A percentile compares a stretch with the other conserved stretches of the same genome.
Conservation (phyloP, 305 asterid genomes). For the Plantago lanceolata region DNA sequence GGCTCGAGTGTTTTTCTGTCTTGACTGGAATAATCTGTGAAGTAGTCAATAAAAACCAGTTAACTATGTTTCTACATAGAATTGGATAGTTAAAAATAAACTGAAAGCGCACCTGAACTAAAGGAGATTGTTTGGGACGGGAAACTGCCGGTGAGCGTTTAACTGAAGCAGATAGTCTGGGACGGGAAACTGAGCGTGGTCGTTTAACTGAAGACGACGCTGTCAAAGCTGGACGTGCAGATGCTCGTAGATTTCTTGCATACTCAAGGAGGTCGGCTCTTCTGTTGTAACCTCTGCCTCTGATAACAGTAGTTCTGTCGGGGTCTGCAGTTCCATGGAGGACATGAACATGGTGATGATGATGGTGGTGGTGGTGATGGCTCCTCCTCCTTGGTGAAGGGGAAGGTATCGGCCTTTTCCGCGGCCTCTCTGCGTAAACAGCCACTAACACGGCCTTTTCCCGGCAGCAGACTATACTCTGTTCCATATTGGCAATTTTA, state of each 20-base stretch:
- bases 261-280: constrained; percentile 53
- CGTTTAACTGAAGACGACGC: constrained; percentile 13
- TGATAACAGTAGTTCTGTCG: constrained; percentile 1
- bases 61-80: too few relatives aligned
- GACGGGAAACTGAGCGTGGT: neutral
- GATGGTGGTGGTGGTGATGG: constrained; percentile 25
- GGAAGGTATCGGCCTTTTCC: constrained; percentile 17
- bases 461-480: constrained; percentile 17
- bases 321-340: constrained; percentile 9
- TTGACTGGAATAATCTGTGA: constrained; percentile 12
- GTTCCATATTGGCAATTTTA: constrained; percentile 19
- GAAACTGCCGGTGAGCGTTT: neutral
- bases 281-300: constrained; percentile 35
- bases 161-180: constrained; percentile 1
- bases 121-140: constrained; percentile 9
- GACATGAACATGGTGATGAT: constrained; percentile 23
- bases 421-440: constrained; percentile 31
- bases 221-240: constrained; percentile 18
- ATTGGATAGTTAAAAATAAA: neutral
- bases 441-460: constrained; percentile 31
- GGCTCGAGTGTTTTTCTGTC: constrained; percentile 20
- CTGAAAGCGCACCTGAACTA: constrained; percentile 10
- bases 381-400: neutral
- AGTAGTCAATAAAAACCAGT: neutral
- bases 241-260: constrained; percentile 37